Evolutionary conservation across 495 filamentous ascomycete species (phyloP), one percentile per base, ranked within the genome.

Genomic region (Penicillium atrosanguineum): DNA sequence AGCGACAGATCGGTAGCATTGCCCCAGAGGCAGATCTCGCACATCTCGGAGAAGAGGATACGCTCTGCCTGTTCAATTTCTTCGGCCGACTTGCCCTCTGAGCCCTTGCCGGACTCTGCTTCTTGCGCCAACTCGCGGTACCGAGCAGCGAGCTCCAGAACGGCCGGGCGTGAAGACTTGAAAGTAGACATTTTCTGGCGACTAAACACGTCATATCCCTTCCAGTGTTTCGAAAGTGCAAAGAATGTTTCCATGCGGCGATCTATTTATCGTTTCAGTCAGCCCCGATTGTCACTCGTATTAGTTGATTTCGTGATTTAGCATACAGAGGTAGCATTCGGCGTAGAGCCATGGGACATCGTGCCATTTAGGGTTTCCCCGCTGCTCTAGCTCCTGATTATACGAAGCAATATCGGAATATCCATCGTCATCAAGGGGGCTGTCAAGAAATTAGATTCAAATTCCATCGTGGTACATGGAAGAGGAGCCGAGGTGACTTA

Each of bases 11-110:
- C 95, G 0, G 93, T 97, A 5, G 95, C 94, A 69, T 98, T 97
- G 8, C 94, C 95, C 94, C 94, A 97, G 18, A 97, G 81, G 63
- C 94, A 97, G 57, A 97, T 94, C 74, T 97, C 91, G 71, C 85
- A 92, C 87, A 97, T 95, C 68, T 97, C 94, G 3, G 75, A 80
- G 69, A 98, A 98, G 16, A 97, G 69, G 1, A 91, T 64, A 56
- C 81, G 79, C 55, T 95, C 87, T 0, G 87, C 86, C 53, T 88
- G 79, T 23, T 86, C 86, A 48, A 80, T 43, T 56, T 87, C 70
- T 48, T 80, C 69, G 15, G 73, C 26, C n/a, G 69, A 63, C 29
- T 69, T 72, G 14, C 68, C 59, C 1, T 75, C 71, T 1, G 26
- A 31, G 7, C 50, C 49, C 26, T 64, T 58, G 6, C 66, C 62